Evolutionary conservation across 139 green algal species (phyloP), one percentile per base, ranked within the genome.

Genomic region (Zygnema cylindricum): DNA sequence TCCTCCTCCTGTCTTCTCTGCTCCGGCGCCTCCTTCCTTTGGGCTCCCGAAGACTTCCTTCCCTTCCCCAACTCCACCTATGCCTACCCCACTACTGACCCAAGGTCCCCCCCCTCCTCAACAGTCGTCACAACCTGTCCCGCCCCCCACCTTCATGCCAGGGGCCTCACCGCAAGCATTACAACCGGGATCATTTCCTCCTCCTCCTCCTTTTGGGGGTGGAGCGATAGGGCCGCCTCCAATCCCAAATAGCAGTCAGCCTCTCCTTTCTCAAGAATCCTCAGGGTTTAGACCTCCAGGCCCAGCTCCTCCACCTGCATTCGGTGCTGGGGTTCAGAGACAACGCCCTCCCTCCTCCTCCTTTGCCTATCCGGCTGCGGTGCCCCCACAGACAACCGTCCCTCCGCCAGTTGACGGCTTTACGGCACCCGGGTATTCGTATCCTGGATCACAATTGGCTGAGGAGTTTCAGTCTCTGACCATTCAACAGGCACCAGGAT

Each of bases 391-490:
- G 3, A 3, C 71, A 79, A 57, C 38, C 3, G 71, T 16, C 11
- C 7, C 38, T 16, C 11, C 71, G 7, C 38, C 71, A 25, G 38
- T 16, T 49, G 41, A 43, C 11, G 71, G 71, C 7, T 57, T 25
- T 79, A 16, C 49, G 16, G 49, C 49, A 7, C 7, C 49, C 11
- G 43, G 49, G 3, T 85, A 85, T 77, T 49, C 63, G 25, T 78
- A 87, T 69, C 57, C 55, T n/a, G n/a, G 30, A 83, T 41, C 32
- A 35, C 83, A 88, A 75, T 43, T 88, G 42, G 35, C 54, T 1
- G 83, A 88, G 73, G 83, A 88, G 16, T 88, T 88, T 21, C 69
- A 88, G 35, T 86, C 69, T 39, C 42, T 88, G 33, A 88, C 69
- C 69, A n/a, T 88, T 35, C 43, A 42, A 1, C 71, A 36, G 35